Conservation (phyloP, 805 yeast species). For the Millerozyma miso region DNA sequence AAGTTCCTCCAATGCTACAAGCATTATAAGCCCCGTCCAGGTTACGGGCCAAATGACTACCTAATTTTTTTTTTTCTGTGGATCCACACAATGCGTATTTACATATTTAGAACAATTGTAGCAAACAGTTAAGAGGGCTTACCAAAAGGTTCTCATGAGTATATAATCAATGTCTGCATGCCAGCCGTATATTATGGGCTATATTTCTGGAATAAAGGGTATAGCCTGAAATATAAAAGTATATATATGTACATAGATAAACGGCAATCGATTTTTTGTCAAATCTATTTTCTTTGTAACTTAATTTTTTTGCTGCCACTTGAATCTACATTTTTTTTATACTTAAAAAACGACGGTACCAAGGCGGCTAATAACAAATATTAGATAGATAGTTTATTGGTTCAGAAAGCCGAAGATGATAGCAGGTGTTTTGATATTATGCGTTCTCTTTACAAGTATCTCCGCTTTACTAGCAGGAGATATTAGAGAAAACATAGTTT, state of each 20-base stretch:
- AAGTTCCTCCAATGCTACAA: neutral
- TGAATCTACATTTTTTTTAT: neutral
- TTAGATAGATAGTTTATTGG: neutral
- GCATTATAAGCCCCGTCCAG: neutral
- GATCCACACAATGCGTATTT: neutral
- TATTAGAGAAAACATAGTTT: slow-evolving; percentile 2
- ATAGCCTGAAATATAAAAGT: neutral
- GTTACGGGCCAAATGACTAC: neutral
- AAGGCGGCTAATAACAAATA: too few species aligned
- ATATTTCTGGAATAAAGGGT: neutral
- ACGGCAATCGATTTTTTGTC: too few species aligned
- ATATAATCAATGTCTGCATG: too few species aligned
- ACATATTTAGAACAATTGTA: neutral
- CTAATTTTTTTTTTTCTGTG: neutral
- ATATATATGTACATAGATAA: neutral
- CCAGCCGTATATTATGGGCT: too few species aligned
- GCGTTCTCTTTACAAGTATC: neutral
- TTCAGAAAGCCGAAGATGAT: neutral
- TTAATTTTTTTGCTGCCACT: neutral
- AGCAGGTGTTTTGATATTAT: neutral
- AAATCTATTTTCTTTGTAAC: neutral
- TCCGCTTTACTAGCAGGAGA: slow-evolving; percentile 2
- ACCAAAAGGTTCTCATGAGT: too few species aligned
- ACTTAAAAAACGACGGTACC: neutral
- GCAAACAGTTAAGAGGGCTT: neutral